A percentile compares a stretch with the other conserved stretches of the same genome.
These are phyloP conservation scores for Cladophialophora immunda DNA, from an alignment of 2,329 filamentous ascomycete species.

Conservation along the genomic window DNA sequence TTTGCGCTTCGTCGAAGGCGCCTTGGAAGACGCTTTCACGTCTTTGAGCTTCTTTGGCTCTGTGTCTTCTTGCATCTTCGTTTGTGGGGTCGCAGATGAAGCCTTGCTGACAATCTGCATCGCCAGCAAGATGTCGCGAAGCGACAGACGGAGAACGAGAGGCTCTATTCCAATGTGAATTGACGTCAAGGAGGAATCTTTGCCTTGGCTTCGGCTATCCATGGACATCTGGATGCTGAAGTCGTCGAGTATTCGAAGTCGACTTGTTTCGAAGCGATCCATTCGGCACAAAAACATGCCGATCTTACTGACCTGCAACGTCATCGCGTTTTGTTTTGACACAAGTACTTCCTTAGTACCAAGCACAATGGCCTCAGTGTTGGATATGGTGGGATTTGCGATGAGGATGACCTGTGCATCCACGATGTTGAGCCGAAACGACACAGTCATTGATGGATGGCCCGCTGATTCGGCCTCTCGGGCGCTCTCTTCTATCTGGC, in stretches of 20 bases:
- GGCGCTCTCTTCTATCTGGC: slow-evolving; percentile 48
- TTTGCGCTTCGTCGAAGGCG: slow-evolving; percentile 56
- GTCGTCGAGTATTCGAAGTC: slow-evolving; percentile 92
- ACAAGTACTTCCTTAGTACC: slow-evolving; percentile 92
- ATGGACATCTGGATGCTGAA: slow-evolving; percentile 92
- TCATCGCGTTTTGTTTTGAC: slow-evolving; percentile 92
- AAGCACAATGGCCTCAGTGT: slow-evolving; percentile 94
- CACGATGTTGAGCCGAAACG: slow-evolving; percentile 91
- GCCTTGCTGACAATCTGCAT: slow-evolving; percentile 92
- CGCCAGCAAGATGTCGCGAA: slow-evolving; percentile 92
- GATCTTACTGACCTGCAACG: slow-evolving; percentile 89
- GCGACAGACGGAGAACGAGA: slow-evolving; percentile 84
- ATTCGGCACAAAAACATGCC: slow-evolving; percentile 99
- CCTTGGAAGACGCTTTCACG: slow-evolving; percentile 46
- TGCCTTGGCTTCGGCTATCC: slow-evolving; percentile 72
- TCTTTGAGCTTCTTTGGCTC: slow-evolving; percentile 62
- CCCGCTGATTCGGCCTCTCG: slow-evolving; percentile 49
- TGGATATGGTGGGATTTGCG: slow-evolving; percentile 87
- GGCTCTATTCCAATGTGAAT: slow-evolving; percentile 91
- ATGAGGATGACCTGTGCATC: slow-evolving; percentile 97
- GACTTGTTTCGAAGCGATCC: slow-evolving; percentile 93
- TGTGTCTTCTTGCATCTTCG: slow-evolving; percentile 60
- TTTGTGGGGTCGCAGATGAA: slow-evolving; percentile 60
- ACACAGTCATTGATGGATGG: slow-evolving; percentile 70
- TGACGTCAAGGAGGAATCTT: slow-evolving; percentile 70